Evolutionary conservation across 345 rosid species (phyloP).

Genomic region (Rhizophora apiculata): DNA sequence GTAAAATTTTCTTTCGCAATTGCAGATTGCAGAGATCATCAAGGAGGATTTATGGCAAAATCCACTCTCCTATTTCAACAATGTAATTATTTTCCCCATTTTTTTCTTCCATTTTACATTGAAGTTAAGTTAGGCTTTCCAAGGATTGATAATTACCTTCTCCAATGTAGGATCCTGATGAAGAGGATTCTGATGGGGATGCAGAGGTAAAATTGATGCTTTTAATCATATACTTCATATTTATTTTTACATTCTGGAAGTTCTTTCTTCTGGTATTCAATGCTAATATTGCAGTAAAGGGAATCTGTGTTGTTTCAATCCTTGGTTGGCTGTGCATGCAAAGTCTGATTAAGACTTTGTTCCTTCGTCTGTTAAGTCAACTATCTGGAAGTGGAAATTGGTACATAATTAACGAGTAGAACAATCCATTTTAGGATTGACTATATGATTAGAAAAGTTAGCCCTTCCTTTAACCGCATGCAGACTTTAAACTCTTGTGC

Average conservation of each 20-base stretch:
- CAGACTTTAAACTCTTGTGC: too few species aligned
- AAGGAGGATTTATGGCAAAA: slow-evolving; percentile 95
- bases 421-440: too few species aligned
- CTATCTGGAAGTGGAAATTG: too few species aligned
- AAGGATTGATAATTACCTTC: neutral
- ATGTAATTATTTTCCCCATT: slow-evolving; percentile 37
- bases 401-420: too few species aligned
- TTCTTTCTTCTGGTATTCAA: neutral
- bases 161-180: slow-evolving; percentile 21
- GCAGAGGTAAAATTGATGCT: slow-evolving; percentile 18
- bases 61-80: slow-evolving; percentile 83
- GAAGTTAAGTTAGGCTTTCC: neutral
- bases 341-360: neutral
- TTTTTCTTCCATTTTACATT: slow-evolving; percentile 5
- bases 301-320: neutral
- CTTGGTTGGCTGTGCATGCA: neutral
- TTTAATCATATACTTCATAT: neutral
- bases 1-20: slow-evolving; percentile 1
- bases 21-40: slow-evolving; percentile 87
- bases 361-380: too few species aligned
- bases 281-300: neutral
- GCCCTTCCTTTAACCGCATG: too few species aligned
- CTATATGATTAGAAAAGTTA: too few species aligned
- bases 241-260: neutral
- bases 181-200: slow-evolving; percentile 18